phyloP scores from a whole-genome alignment of 495 filamentous ascomycete genomes.

The Trichoderma virens region DNA sequence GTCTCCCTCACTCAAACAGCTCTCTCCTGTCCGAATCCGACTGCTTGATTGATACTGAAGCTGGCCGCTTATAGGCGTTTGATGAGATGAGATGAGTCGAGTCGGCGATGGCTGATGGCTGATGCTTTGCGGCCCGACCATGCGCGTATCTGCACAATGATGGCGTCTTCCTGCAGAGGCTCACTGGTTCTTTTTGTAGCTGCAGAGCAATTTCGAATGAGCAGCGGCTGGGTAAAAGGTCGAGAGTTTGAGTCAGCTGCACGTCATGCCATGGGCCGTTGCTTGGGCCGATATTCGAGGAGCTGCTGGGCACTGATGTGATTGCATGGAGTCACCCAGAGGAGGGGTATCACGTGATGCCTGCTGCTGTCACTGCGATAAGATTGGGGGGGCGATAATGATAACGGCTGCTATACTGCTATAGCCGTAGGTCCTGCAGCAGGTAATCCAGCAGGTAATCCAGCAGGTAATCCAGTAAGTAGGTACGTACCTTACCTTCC shows the following conservation, averaged over 20 bases:
- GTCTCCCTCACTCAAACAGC: background rate
- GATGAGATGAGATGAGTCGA: background rate
- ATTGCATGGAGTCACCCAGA: background rate
- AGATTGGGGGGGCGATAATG: background rate
- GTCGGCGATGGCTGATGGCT: background rate
- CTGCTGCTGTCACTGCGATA: background rate
- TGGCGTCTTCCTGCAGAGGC: background rate
- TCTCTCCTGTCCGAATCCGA: background rate
- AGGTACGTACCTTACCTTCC: too few species aligned
- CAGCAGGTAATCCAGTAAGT: too few species aligned
- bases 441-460: too few species aligned
- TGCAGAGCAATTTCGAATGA: background rate
- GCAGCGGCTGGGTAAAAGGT: background rate
- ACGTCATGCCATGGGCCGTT: background rate
- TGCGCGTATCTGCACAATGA: background rate
- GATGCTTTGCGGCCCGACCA: background rate
- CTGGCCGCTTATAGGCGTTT: too few species aligned
- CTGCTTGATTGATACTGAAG: too few species aligned
- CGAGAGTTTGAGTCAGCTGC: conserved; percentile 3
- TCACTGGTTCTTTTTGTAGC: background rate
- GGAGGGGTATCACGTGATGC: conserved; percentile 4
- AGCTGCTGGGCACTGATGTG: background rate
- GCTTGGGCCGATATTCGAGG: conserved; percentile 3
- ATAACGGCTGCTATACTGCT: background rate
- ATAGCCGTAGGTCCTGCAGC: background rate